phyloP scores from a whole-genome alignment of 306 rosid species.

The Castanea sativa region DNA sequence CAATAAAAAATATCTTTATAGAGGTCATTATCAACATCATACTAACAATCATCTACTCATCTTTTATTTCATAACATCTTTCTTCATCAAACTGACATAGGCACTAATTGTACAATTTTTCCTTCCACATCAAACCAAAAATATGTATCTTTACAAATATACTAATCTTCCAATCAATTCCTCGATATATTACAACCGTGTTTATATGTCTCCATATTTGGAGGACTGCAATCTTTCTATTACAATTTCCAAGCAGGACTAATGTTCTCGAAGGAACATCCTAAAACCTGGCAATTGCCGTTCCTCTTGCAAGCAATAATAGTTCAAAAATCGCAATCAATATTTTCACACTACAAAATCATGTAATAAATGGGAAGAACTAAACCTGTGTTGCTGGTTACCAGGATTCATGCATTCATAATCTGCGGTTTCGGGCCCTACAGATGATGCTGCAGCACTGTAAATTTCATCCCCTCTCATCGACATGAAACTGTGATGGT shows the following conservation, averaged over 20 bases:
- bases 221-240: slow-evolving; percentile 25
- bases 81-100: slow-evolving; percentile 20
- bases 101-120: slow-evolving; percentile 23
- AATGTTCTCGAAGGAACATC: background rate
- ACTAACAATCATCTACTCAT: background rate
- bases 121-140: slow-evolving; percentile 22
- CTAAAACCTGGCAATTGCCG: background rate
- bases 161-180: slow-evolving; percentile 35
- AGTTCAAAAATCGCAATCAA: slow-evolving; percentile 7
- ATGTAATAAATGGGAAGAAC: slow-evolving; percentile 49
- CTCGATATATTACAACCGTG: slow-evolving; percentile 42
- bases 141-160: slow-evolving; percentile 34
- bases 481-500: slow-evolving; percentile 45
- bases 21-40: background rate
- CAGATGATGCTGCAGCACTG: slow-evolving; percentile 44
- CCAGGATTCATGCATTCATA: slow-evolving; percentile 50
- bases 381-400: slow-evolving; percentile 55
- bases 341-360: slow-evolving; percentile 60
- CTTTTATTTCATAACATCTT: slow-evolving; percentile 15
- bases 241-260: slow-evolving; percentile 33
- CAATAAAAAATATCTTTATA: too few relatives aligned
- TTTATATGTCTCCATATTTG: slow-evolving; percentile 23
- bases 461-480: slow-evolving; percentile 58
- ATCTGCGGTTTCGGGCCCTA: slow-evolving; percentile 49
- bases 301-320: background rate